A percentile compares a stretch with the other conserved stretches of the same genome.
phyloP scores from a whole-genome alignment of 1,284 basidiomycete species.

The Cryptococcus sp. region DNA sequence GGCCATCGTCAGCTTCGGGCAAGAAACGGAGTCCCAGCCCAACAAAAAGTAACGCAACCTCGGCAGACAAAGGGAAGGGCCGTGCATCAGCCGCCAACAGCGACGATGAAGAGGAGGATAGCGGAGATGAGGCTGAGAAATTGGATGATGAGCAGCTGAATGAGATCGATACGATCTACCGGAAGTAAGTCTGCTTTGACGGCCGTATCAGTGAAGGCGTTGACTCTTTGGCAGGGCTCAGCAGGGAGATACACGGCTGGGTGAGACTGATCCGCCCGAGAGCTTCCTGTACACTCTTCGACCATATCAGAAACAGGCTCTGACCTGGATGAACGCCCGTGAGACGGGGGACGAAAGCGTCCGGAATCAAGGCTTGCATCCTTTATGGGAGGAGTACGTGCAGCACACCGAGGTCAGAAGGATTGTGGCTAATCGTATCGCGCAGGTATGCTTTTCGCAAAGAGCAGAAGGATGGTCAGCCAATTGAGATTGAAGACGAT shows the following conservation, averaged over 20 bases:
- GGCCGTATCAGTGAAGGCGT: constrained; percentile 7
- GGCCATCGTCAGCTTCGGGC: neutral
- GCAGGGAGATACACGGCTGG: constrained; percentile 72
- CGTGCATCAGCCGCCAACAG: constrained; percentile 30
- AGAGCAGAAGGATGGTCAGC: constrained; percentile 39
- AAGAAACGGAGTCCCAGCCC: constrained; percentile 33
- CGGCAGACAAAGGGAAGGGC: constrained; percentile 34
- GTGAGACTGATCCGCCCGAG: constrained; percentile 77
- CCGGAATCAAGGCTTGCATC: constrained; percentile 80
- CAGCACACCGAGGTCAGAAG: neutral
- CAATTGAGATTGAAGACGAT: constrained; percentile 51
- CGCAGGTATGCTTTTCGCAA: constrained; percentile 49
- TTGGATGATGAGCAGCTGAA: constrained; percentile 68
- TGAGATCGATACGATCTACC: constrained; percentile 72
- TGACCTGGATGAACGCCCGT: constrained; percentile 90
- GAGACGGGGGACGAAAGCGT: constrained; percentile 73
- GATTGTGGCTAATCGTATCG: neutral
- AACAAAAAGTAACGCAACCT: constrained; percentile 23
- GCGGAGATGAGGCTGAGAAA: constrained; percentile 65
- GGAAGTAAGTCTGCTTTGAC: constrained; percentile 60
- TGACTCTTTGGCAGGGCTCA: constrained; percentile 67
- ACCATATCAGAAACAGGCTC: constrained; percentile 91
- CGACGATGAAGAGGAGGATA: constrained; percentile 60
- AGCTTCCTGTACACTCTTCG: constrained; percentile 79
- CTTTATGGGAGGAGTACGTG: constrained; percentile 88